phyloP scores from a whole-genome alignment of 352 stramenopile genomes.

The Phytophthora uliginosa region DNA sequence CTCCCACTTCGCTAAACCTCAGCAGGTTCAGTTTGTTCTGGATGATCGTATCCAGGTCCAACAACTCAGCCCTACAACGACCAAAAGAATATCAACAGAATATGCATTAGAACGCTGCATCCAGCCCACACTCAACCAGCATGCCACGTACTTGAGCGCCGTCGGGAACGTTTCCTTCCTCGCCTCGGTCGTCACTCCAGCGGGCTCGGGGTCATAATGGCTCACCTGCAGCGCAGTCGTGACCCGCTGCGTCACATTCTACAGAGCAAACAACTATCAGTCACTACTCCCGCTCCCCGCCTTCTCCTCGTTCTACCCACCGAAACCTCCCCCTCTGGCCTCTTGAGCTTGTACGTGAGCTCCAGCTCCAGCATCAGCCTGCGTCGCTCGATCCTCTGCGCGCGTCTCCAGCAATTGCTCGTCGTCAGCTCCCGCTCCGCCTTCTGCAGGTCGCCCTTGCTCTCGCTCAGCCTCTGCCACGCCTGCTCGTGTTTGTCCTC shows the following conservation, averaged over 20 bases:
- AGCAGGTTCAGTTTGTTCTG: constrained; percentile 22
- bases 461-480: constrained; percentile 23
- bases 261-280: constrained; percentile 17
- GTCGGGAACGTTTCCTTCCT: constrained; percentile 39
- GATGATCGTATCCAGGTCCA: constrained; percentile 34
- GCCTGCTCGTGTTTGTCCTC: constrained; percentile 20
- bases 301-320: constrained; percentile 14
- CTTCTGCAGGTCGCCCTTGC: constrained; percentile 26
- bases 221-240: constrained; percentile 29
- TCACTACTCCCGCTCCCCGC: not conserved
- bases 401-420: constrained; percentile 33
- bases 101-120: not conserved
- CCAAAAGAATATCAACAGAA: not conserved
- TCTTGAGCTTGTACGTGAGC: constrained; percentile 41
- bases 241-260: constrained; percentile 34
- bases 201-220: constrained; percentile 35
- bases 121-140: not conserved
- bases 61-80: constrained; percentile 19
- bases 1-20: constrained; percentile 11
- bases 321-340: constrained; percentile 26
- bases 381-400: constrained; percentile 44
- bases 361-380: constrained; percentile 55
- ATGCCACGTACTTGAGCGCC: constrained; percentile 8
- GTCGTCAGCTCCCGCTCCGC: constrained; percentile 34
- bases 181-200: constrained; percentile 17